phyloP scores from a whole-genome alignment of 768 basidiomycete genomes.

The Myochromella boudieri region DNA sequence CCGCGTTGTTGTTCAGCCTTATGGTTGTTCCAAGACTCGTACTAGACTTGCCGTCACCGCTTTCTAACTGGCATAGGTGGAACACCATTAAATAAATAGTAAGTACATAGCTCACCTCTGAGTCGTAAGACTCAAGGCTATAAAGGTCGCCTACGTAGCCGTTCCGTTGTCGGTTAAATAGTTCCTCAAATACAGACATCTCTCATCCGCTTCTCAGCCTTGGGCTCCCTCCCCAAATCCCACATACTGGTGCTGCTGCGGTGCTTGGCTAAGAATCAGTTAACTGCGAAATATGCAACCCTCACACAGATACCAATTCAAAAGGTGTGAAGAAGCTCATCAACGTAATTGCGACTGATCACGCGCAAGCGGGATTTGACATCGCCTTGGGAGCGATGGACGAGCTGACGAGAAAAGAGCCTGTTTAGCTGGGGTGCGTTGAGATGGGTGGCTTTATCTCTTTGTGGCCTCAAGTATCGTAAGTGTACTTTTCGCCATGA shows the following conservation, averaged over 20 bases:
- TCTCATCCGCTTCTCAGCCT: conserved; percentile 37
- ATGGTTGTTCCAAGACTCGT: too few relatives aligned
- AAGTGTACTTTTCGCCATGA: too few relatives aligned
- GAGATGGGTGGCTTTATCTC: conserved; percentile 19
- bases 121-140: too few relatives aligned
- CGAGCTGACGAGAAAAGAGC: conserved; percentile 29
- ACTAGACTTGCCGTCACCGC: too few relatives aligned
- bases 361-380: conserved; percentile 20
- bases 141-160: too few relatives aligned
- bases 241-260: conserved; percentile 45
- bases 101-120: too few relatives aligned
- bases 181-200: too few relatives aligned
- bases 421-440: conserved; percentile 25
- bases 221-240: conserved; percentile 47
- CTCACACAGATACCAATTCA: conserved; percentile 38
- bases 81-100: too few relatives aligned
- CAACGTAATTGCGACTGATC: conserved; percentile 48
- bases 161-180: too few relatives aligned
- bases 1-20: too few relatives aligned
- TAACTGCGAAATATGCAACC: conserved; percentile 56
- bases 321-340: conserved; percentile 28
- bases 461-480: conserved; percentile 29
- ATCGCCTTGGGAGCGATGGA: conserved; percentile 33
- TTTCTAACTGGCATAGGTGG: too few relatives aligned
- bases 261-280: conserved; percentile 44